Evolutionary conservation across 768 basidiomycete genomes (phyloP).

Genomic region (Peribolospora kevripleyi): DNA sequence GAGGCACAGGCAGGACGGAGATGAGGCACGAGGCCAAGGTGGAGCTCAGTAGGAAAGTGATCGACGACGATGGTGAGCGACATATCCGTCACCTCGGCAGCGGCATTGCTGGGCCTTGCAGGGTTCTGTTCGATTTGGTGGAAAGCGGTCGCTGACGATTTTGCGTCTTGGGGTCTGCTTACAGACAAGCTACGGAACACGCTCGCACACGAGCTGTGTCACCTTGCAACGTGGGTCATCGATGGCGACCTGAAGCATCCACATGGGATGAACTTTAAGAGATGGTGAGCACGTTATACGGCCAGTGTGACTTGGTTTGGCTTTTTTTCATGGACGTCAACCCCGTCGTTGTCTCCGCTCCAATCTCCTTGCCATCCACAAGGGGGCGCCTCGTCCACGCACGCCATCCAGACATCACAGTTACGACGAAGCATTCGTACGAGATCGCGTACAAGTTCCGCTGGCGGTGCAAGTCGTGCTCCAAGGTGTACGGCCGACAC

Average conservation of each 20-base stretch:
- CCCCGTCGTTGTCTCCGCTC: neutral
- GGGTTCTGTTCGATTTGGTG: neutral
- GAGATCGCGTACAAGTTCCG: conserved; percentile 20
- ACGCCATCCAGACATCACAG: conserved; percentile 12
- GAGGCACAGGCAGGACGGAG: neutral
- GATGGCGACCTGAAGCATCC: conserved; percentile 20
- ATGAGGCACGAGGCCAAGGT: conserved; percentile 11
- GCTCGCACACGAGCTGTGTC: conserved; percentile 26
- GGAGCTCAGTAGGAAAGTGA: conserved; percentile 22
- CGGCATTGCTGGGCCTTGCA: neutral
- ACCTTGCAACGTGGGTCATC: conserved; percentile 23
- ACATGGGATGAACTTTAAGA: conserved; percentile 23
- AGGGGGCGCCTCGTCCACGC: conserved; percentile 8
- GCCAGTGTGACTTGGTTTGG: too few species aligned
- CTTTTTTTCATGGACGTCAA: too few species aligned
- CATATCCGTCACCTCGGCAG: neutral
- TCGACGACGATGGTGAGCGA: conserved; percentile 19
- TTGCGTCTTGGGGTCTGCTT: too few species aligned
- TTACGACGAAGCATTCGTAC: conserved; percentile 22
- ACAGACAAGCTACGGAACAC: conserved; percentile 21
- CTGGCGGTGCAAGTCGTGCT: conserved; percentile 5
- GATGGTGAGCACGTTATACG: conserved; percentile 15
- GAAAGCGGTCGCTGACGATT: too few species aligned
- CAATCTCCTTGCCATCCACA: neutral
- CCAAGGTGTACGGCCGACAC: conserved; percentile 3